phyloP scores from a whole-genome alignment of 495 filamentous ascomycete species.

The Podospora pseudopauciseta region DNA sequence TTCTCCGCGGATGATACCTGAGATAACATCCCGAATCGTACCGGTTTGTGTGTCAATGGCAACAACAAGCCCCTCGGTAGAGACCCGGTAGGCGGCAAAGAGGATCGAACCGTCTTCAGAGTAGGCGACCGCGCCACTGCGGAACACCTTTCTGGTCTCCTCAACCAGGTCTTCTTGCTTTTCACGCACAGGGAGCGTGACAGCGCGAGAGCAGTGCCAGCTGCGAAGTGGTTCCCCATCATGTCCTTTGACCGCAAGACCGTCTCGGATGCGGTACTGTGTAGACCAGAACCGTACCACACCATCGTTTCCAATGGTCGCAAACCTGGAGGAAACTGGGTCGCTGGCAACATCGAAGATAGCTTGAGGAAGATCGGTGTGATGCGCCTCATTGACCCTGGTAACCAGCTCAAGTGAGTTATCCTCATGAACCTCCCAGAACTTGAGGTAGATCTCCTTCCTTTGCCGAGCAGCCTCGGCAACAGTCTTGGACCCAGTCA shows the following conservation, averaged over 20 bases:
- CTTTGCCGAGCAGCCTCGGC: slow-evolving; percentile 44
- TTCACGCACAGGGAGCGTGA: slow-evolving; percentile 51
- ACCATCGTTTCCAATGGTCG: slow-evolving; percentile 77
- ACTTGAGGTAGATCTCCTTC: slow-evolving; percentile 78
- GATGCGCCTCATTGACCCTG: slow-evolving; percentile 79
- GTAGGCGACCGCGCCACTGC: slow-evolving; percentile 60
- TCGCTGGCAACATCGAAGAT: slow-evolving; percentile 70
- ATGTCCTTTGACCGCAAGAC: slow-evolving; percentile 53
- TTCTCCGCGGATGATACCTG: slow-evolving; percentile 52
- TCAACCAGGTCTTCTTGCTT: slow-evolving; percentile 35
- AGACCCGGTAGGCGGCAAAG: slow-evolving; percentile 52
- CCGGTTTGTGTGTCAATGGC: slow-evolving; percentile 57
- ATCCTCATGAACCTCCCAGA: slow-evolving; percentile 76
- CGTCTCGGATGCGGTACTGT: slow-evolving; percentile 59
- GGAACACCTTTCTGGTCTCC: slow-evolving; percentile 6
- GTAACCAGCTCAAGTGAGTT: slow-evolving; percentile 70
- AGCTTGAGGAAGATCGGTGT: slow-evolving; percentile 45
- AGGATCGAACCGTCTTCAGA: slow-evolving; percentile 86
- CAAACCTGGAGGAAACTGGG: slow-evolving; percentile 64
- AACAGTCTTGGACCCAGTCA: slow-evolving; percentile 36
- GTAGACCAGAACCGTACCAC: slow-evolving; percentile 74
- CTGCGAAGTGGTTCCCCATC: slow-evolving; percentile 53
- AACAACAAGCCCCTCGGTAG: slow-evolving; percentile 50
- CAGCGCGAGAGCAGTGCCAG: slow-evolving; percentile 66
- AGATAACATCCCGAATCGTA: slow-evolving; percentile 48